Evolutionary conservation across 2,329 filamentous ascomycete genomes (phyloP).

Genomic region (Fusarium hostae): DNA sequence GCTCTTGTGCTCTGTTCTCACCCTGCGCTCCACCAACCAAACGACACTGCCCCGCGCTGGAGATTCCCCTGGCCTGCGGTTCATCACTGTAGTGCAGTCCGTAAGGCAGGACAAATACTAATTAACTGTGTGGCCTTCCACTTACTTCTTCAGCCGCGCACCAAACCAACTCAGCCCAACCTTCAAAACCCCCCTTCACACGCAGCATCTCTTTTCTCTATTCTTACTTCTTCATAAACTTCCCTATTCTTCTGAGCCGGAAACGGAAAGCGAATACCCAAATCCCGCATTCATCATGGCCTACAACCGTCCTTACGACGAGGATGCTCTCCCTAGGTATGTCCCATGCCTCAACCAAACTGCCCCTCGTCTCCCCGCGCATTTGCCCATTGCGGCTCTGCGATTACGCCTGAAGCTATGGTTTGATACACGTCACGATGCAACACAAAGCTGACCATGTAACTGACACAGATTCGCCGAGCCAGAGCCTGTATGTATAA

Average conservation of each 20-base stretch:
- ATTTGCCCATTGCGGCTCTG: constrained; percentile 33
- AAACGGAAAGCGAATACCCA: background rate
- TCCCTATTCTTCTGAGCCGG: background rate
- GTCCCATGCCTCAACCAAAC: background rate
- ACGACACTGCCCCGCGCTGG: constrained; percentile 38
- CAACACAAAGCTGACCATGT: constrained; percentile 42
- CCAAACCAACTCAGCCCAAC: constrained; percentile 33
- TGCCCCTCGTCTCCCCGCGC: constrained; percentile 38
- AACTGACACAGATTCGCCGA: constrained; percentile 71
- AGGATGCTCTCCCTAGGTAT: constrained; percentile 91
- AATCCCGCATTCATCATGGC: constrained; percentile 70
- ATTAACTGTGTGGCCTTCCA: constrained; percentile 19
- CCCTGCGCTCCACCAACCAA: constrained; percentile 32
- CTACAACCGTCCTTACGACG: constrained; percentile 93
- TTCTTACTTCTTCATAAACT: background rate
- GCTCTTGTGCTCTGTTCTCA: constrained; percentile 21
- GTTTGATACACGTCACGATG: constrained; percentile 13
- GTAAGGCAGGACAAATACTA: background rate
- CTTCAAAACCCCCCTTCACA: constrained; percentile 28
- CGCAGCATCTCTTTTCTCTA: constrained; percentile 1
- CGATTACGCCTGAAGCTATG: constrained; percentile 20
- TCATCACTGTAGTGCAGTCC: background rate
- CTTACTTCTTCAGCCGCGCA: constrained; percentile 32
- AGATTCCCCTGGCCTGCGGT: constrained; percentile 24
- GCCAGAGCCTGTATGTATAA: constrained; percentile 71